Base-by-base conservation (phyloP, 176 grass and related monocot species). In the Neostapfia colusana region DNA sequence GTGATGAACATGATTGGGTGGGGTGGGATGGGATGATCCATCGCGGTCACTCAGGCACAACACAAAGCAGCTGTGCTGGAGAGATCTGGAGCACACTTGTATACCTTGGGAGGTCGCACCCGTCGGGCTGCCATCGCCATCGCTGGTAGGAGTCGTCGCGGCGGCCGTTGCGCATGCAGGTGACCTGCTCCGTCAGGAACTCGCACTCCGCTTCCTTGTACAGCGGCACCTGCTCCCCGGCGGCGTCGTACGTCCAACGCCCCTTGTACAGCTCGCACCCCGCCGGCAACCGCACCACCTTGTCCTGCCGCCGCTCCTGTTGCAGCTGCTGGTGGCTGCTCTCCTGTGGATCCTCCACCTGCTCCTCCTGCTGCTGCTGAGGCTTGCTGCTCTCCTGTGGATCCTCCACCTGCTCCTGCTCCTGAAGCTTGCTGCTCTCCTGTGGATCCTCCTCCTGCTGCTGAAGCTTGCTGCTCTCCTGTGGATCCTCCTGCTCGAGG, bases 151-250 rank as follows among this genome's bases (percentile, higher is more conserved):
- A 74, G 79, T 93, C 94, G 83, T 93, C 79, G 71, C 78, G 85
- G 67, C 94, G 86, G 58, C 94, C 94, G 73, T 97, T 97, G 67
- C 94, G 85, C 88, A 97, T 97, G 86, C 94, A 97, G 50, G 94
- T 97, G 12, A 97, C 94, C 81, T 97, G 94, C 91, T 97, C 94
- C 20, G 94, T 97, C 16, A 97, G 86, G 82, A 91, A 97, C 75
- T 91, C 88, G 82, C 94, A 97, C 74, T 93, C 70, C 7, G 48
- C 35, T 66, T 97, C 94, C 71, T 88, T 88, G 81, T 97, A 97
- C 50, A 97, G 58, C 66, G 85, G 85, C 73, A 59, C 65, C 35
- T 68, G 82, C 21, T 48, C 43, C 6, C 70, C 82, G 25, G 40
- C 73, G 13, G 76, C 85, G 88, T 97, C 93, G 59, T 74, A 97